Evolutionary conservation across 1,139 yeast species (phyloP).

Genomic region (Diutina neorugosa): DNA sequence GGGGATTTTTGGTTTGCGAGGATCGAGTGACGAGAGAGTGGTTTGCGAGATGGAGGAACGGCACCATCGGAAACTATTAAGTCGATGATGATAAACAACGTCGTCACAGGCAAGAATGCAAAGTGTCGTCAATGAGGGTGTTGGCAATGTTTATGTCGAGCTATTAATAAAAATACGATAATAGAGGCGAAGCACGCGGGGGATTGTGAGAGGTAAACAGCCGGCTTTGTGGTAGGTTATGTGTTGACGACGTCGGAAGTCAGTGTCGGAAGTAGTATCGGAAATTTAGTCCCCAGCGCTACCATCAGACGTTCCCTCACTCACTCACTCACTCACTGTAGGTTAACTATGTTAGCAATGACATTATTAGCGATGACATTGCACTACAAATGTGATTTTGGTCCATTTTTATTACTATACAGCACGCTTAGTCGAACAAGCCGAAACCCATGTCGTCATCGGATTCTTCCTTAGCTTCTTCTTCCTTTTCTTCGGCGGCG

Average conservation of each 20-base stretch:
- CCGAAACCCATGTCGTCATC: constrained; percentile 87
- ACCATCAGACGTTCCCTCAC: too few relatives aligned
- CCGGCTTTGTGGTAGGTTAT: neutral
- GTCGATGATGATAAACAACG: too few relatives aligned
- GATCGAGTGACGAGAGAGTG: too few relatives aligned
- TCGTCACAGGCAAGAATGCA: neutral
- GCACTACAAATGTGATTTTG: neutral
- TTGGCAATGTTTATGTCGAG: too few relatives aligned
- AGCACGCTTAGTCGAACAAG: constrained; percentile 53
- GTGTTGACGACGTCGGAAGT: neutral
- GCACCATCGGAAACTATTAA: too few relatives aligned
- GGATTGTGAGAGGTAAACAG: neutral
- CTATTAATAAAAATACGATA: neutral
- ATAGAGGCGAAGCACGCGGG: neutral
- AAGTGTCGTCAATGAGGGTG: neutral
- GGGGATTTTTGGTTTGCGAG: too few relatives aligned
- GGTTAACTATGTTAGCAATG: too few relatives aligned
- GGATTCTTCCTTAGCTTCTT: constrained; percentile 52
- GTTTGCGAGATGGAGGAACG: too few relatives aligned
- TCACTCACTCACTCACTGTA: too few relatives aligned
- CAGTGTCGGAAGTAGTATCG: neutral
- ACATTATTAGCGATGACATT: neutral
- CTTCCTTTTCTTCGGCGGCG: constrained; percentile 43
- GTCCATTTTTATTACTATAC: neutral
- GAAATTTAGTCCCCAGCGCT: neutral